Conservation (phyloP, 2,329 filamentous ascomycete genomes). For the Neoarthrinium moseri region DNA sequence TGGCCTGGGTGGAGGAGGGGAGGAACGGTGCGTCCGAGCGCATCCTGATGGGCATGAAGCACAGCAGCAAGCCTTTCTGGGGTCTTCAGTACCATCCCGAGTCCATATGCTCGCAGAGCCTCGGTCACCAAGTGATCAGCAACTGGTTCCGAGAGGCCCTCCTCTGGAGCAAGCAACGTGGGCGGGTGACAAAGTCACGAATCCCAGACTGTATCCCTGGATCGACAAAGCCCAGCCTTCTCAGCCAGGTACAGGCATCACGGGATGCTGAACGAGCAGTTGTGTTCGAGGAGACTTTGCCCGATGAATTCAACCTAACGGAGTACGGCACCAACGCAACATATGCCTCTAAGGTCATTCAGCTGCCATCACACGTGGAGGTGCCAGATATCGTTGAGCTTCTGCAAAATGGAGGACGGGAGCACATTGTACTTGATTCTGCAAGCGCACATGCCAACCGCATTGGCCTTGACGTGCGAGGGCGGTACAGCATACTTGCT, state of each 20-base stretch:
- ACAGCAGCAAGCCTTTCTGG: slow-evolving; percentile 72
- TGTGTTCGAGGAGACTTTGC: neutral
- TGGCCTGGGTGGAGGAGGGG: slow-evolving; percentile 61
- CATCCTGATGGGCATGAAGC: slow-evolving; percentile 75
- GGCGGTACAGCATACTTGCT: slow-evolving; percentile 73
- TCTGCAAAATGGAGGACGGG: slow-evolving; percentile 36
- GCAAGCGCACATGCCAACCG: slow-evolving; percentile 50
- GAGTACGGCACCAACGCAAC: slow-evolving; percentile 18
- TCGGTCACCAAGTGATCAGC: slow-evolving; percentile 61
- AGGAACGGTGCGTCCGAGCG: slow-evolving; percentile 39
- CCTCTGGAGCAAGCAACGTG: slow-evolving; percentile 47
- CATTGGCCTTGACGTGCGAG: slow-evolving; percentile 45
- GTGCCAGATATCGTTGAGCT: slow-evolving; percentile 55
- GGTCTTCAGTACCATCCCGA: slow-evolving; percentile 91
- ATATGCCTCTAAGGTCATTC: slow-evolving; percentile 41
- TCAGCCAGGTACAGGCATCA: slow-evolving; percentile 19
- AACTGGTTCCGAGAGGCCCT: slow-evolving; percentile 74
- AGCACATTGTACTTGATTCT: slow-evolving; percentile 59
- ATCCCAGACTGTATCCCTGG: neutral
- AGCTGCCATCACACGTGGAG: slow-evolving; percentile 43
- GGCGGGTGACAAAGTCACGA: slow-evolving; percentile 7
- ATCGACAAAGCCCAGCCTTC: slow-evolving; percentile 31
- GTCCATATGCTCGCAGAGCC: slow-evolving; percentile 75
- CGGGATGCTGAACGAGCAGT: neutral
- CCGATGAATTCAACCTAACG: neutral